phyloP scores from a whole-genome alignment of 2,329 filamentous ascomycete genomes.

The Apiospora malaysiana region DNA sequence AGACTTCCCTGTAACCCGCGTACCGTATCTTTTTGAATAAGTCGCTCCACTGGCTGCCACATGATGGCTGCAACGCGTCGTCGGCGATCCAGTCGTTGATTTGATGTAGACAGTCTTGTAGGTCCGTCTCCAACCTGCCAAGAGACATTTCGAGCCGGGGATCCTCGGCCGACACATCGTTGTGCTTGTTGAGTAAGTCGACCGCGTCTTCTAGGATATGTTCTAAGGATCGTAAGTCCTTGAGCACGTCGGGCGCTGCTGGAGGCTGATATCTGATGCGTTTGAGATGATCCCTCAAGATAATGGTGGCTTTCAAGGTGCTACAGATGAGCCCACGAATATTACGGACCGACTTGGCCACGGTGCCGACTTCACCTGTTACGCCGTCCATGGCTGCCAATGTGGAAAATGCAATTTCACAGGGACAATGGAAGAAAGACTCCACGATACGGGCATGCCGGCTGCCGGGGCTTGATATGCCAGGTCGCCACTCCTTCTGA shows the following conservation, averaged over 20 bases:
- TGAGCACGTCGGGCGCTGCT: background rate
- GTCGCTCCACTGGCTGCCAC: background rate
- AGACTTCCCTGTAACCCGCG: background rate
- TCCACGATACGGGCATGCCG: background rate
- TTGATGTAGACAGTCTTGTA: background rate
- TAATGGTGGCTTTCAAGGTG: background rate
- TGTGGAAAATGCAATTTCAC: background rate
- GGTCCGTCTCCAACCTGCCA: background rate
- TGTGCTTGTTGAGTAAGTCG: background rate
- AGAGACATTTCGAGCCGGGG: background rate
- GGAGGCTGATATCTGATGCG: background rate
- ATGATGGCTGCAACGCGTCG: background rate
- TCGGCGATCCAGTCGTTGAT: conserved; percentile 1
- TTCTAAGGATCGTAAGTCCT: background rate
- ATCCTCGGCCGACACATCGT: background rate
- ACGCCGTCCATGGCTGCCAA: background rate
- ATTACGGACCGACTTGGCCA: background rate
- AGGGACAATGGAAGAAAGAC: too few relatives aligned
- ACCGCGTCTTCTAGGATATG: background rate
- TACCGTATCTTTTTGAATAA: background rate
- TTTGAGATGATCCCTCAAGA: conserved; percentile 1
- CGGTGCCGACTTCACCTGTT: background rate
- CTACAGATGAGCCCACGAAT: background rate
- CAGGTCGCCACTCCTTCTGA: background rate
- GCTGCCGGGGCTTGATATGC: background rate